Evolutionary conservation across 2,329 filamentous ascomycete genomes (phyloP).

Genomic region (Penicillium expansum): DNA sequence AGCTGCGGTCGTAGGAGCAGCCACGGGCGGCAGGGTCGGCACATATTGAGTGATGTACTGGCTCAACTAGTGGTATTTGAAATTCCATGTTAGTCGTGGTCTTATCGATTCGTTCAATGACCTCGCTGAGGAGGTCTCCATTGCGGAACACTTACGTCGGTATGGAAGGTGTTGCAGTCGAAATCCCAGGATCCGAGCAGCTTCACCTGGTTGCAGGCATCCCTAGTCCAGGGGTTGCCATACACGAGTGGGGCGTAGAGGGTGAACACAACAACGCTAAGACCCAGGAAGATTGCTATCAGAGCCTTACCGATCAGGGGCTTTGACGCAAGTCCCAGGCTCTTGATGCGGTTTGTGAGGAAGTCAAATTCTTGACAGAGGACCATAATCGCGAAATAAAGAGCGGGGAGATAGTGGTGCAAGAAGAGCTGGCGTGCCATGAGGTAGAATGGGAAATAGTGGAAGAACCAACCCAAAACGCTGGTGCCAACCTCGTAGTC

Average conservation of each 20-base stretch:
- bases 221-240: slow-evolving; percentile 89
- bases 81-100: slow-evolving; percentile 26
- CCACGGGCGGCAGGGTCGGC: slow-evolving; percentile 13
- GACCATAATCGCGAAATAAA: slow-evolving; percentile 90
- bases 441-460: slow-evolving; percentile 98
- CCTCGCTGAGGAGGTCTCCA: slow-evolving; percentile 33
- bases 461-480: slow-evolving; percentile 91
- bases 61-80: slow-evolving; percentile 33
- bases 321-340: slow-evolving; percentile 65
- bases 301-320: slow-evolving; percentile 72
- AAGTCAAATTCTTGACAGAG: slow-evolving; percentile 91
- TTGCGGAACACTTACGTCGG: slow-evolving; percentile 66
- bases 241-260: slow-evolving; percentile 89
- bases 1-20: slow-evolving; percentile 25
- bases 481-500: slow-evolving; percentile 93
- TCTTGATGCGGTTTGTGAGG: slow-evolving; percentile 67
- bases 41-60: slow-evolving; percentile 39
- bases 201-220: slow-evolving; percentile 82
- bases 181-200: slow-evolving; percentile 90
- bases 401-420: slow-evolving; percentile 95
- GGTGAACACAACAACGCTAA: slow-evolving; percentile 72
- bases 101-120: slow-evolving; percentile 19
- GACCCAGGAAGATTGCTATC: slow-evolving; percentile 69
- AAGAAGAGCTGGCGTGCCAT: slow-evolving; percentile 98
- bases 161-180: slow-evolving; percentile 92